These are phyloP conservation scores for Nicotiana undulata DNA, from an alignment of 257 asterid genomes.

Conservation along the genomic window DNA sequence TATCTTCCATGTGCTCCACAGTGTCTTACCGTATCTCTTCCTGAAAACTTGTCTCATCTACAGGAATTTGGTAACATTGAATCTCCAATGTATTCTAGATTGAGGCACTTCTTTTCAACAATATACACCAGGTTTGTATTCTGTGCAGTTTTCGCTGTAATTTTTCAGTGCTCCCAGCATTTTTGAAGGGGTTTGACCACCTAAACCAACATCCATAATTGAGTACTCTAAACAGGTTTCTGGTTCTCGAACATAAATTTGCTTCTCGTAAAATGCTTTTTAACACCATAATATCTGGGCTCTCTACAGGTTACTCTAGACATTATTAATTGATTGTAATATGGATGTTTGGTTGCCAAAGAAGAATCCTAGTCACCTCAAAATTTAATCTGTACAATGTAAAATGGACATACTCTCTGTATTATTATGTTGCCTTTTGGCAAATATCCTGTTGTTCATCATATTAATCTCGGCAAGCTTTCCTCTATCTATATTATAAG, in stretches of 20 bases:
- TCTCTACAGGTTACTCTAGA: neutral
- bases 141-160: neutral
- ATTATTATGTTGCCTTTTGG: neutral
- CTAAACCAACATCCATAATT: neutral
- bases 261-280: neutral
- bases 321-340: neutral
- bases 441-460: neutral
- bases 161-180: neutral
- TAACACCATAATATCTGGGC: neutral
- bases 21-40: neutral
- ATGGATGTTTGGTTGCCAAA: neutral
- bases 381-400: neutral
- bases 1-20: neutral
- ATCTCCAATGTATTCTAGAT: slow-evolving; percentile 90
- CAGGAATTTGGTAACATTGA: slow-evolving; percentile 97
- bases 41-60: slow-evolving; percentile 5
- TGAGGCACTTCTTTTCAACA: slow-evolving; percentile 85
- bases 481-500: neutral
- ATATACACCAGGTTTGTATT: slow-evolving; percentile 68
- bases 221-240: neutral
- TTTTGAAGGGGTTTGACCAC: neutral
- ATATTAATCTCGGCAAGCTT: neutral
- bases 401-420: neutral
- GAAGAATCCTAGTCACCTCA: neutral
- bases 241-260: neutral